A percentile compares a stretch with the other conserved stretches of the same genome.
Conservation (phyloP, 208 protist species). For the Entamoeba histolytica region DNA sequence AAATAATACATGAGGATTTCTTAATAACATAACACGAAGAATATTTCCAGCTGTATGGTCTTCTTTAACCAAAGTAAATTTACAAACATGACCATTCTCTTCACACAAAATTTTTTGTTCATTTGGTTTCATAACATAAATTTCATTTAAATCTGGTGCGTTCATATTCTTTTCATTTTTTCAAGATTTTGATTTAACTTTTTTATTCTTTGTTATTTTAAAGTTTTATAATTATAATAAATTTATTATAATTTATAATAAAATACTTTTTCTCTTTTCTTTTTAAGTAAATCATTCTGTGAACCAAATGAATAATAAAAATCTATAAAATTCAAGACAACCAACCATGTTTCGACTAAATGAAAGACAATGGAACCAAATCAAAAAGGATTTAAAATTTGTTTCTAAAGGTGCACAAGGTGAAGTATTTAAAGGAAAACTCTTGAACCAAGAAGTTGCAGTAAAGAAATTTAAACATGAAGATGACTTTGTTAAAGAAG, state of each 20-base stretch:
- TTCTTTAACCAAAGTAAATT: neutral
- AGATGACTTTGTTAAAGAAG: neutral
- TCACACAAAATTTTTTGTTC: neutral
- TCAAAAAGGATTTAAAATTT: neutral
- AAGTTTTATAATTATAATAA: too few relatives aligned
- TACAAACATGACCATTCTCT: neutral
- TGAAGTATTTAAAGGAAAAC: neutral
- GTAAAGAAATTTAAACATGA: neutral
- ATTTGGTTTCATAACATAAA: neutral
- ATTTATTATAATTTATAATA: too few relatives aligned
- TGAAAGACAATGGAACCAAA: neutral
- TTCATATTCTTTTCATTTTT: neutral
- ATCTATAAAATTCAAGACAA: too few relatives aligned
- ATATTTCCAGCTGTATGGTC: neutral
- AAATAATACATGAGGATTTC: neutral
- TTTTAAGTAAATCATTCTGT: too few relatives aligned
- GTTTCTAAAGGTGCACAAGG: neutral
- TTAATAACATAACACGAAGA: neutral
- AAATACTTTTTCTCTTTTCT: too few relatives aligned
- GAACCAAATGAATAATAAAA: too few relatives aligned
- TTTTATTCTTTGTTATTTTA: too few relatives aligned
- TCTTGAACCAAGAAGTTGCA: neutral
- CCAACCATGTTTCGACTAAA: neutral
- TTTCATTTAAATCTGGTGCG: neutral
- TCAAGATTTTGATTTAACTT: neutral